Base-by-base conservation (phyloP, 345 rosid species). In the Corchorus olitorius region DNA sequence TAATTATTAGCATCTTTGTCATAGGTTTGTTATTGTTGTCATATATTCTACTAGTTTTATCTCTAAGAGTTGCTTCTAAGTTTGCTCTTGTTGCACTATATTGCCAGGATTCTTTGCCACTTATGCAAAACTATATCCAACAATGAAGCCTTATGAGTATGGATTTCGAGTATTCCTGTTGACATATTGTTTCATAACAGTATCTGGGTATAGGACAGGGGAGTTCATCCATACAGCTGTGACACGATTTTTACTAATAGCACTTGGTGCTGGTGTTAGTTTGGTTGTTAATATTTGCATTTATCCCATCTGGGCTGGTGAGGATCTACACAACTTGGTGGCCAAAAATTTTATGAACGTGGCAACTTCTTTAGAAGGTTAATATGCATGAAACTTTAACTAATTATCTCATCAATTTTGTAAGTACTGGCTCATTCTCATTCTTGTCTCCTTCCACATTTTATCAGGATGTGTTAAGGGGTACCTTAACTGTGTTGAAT, bases 241-340 rank as follows among this genome's bases (percentile, higher is more conserved):
- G 22, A 74, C 92, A 8, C 88, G 98, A 22, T 93, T 95, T 82
- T 78, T 90, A 78, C 89, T 93, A 65, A 95, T 95, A 66, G 97
- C 94, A 39, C 86, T 95, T 61, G 98, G 99, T 41, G 99, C 97
- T 80, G 89, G 81, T 59, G 91, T 95, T 80, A 83, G 90, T 77
- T 87, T 93, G 78, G 88, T 81, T 45, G 85, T 95, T 37, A 95
- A 95, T 77, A 85, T 92, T 80, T 90, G 87, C 85, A 93, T 95
- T 80, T 95, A 87, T 82, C 99, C 98, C 33, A 95, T 95, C 46
- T 95, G 99, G 99, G 97, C 99, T 72, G 98, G 99, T 7, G 99
- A 95, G 84, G 99, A 93, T 88, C 87, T 93, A 68, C 99, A 95
- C 81, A 83, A 84, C 76, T 83, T 91, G 88, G 99, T 93, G 72